Evolutionary conservation across 352 stramenopile genomes (phyloP), one percentile per base, ranked within the genome.

Genomic region (Phytopythium montanum): DNA sequence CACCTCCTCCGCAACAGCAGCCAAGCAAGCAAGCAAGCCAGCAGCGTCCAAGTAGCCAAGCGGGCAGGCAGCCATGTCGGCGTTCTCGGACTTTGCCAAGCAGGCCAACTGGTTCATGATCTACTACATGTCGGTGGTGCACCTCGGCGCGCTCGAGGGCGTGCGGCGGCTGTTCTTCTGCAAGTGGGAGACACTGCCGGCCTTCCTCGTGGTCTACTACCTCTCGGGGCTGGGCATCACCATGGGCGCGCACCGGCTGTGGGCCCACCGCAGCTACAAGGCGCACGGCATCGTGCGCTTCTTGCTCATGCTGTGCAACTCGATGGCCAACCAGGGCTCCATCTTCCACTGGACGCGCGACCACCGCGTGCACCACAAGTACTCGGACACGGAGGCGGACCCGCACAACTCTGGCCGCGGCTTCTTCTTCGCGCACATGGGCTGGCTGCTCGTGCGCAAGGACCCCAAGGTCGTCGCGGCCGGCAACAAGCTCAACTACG

Each of bases 381-480:
- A 98, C 78, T 98, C 92, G 54, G 96, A 99, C 74, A 98, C 95
- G 18, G 75, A 89, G 21, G 86, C 87, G 5, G 91, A 97, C 60
- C 92, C 92, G 48, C 97, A 99, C 82, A 90, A 99, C 75, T 98
- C 97, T 10, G 96, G 79, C 28, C 85, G 95, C n/a, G 97, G 97
- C 45, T 99, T 99, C 69, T 99, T 99, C 84, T 99, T 98, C 69
- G 90, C 97, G 12, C 97, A 99, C 81, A 98, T 99, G 84, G 97
- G 97, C 54, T 99, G 97, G 97, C 72, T 99, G 14, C 88, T 99
- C 34, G 81, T 99, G 26, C 99, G 99, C 82, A 99, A 99, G 74
- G 90, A 99, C 74, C 78, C 81, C 2, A 85, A 86, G 38, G 93
- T 99, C 55, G 70, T 97, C 28, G 88, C 95, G 28, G 86, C 86